A percentile compares a stretch with the other conserved stretches of the same genome.
Conservation (phyloP, 257 asterid species). For the Haberlea rhodopensis region DNA sequence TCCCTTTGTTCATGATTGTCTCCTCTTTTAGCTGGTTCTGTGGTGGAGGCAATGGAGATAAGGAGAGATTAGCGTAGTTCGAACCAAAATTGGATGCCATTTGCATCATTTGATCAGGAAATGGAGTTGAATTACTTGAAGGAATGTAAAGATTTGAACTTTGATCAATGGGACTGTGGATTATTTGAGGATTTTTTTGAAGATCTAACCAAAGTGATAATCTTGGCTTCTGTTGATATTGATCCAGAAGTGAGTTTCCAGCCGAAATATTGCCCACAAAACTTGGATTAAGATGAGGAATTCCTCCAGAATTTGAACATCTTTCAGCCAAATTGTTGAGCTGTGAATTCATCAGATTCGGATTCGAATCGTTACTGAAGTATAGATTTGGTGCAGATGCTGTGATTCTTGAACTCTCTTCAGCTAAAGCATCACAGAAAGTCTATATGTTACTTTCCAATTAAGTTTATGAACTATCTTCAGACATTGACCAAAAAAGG, state of each 20-base stretch:
- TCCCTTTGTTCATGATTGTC: not conserved
- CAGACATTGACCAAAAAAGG: too few species aligned
- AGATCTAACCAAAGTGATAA: conserved; percentile 54
- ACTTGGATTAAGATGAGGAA: too few species aligned
- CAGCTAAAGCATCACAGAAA: conserved; percentile 69
- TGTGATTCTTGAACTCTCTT: conserved; percentile 50
- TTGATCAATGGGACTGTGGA: conserved; percentile 9
- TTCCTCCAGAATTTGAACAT: too few species aligned
- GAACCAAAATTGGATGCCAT: too few species aligned
- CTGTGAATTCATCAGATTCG: too few species aligned
- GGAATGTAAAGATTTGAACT: too few species aligned
- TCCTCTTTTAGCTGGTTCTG: conserved; percentile 46
- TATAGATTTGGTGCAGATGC: conserved; percentile 35
- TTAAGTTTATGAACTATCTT: too few species aligned
- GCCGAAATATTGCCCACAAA: too few species aligned
- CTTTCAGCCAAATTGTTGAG: too few species aligned
- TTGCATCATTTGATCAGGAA: too few species aligned
- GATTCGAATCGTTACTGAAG: conserved; percentile 37
- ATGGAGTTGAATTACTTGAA: too few species aligned
- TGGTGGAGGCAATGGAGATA: conserved; percentile 31
- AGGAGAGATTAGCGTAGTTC: conserved; percentile 42
- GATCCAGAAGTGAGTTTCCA: too few species aligned
- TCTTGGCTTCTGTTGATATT: conserved; percentile 50
- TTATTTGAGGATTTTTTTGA: conserved; percentile 31
- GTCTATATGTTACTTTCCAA: conserved; percentile 79